These are phyloP conservation scores for Fusarium scirpi DNA, from an alignment of 2,329 filamentous ascomycete species.

Conservation along the genomic window DNA sequence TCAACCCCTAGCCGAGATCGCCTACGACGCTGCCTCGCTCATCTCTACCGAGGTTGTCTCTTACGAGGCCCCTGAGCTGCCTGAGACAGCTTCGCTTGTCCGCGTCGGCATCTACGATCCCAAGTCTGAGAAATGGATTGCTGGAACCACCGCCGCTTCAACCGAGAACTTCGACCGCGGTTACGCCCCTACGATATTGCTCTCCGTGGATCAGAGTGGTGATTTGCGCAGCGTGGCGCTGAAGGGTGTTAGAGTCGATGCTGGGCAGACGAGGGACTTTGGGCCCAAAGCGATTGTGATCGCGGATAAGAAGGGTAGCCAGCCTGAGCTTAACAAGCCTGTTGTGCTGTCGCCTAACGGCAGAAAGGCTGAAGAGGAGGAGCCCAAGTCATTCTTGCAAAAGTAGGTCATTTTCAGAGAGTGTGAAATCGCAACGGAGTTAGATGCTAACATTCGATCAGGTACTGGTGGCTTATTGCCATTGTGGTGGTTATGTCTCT, in stretches of 20 bases:
- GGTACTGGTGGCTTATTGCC: slow-evolving; percentile 75
- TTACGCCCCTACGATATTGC: slow-evolving; percentile 67
- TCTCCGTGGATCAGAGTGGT: slow-evolving; percentile 62
- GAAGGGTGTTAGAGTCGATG: slow-evolving; percentile 71
- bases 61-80: slow-evolving; percentile 69
- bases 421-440: neutral
- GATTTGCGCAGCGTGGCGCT: slow-evolving; percentile 63
- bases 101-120: slow-evolving; percentile 70
- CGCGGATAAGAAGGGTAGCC: slow-evolving; percentile 61
- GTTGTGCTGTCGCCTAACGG: slow-evolving; percentile 72
- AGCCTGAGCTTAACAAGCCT: slow-evolving; percentile 72
- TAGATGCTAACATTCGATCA: slow-evolving; percentile 55
- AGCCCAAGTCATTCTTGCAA: slow-evolving; percentile 74
- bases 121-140: slow-evolving; percentile 60
- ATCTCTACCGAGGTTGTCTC: slow-evolving; percentile 61
- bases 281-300: slow-evolving; percentile 69
- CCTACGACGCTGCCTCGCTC: slow-evolving; percentile 63
- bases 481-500: slow-evolving; percentile 66
- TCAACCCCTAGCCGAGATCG: slow-evolving; percentile 65
- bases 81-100: slow-evolving; percentile 60
- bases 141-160: slow-evolving; percentile 67
- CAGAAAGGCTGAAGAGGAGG: slow-evolving; percentile 65
- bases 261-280: slow-evolving; percentile 73
- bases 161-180: slow-evolving; percentile 71
- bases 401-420: slow-evolving; percentile 62